Conservation (phyloP, 805 yeast genomes). For the Cyberlindnera euphorbiiphila region DNA sequence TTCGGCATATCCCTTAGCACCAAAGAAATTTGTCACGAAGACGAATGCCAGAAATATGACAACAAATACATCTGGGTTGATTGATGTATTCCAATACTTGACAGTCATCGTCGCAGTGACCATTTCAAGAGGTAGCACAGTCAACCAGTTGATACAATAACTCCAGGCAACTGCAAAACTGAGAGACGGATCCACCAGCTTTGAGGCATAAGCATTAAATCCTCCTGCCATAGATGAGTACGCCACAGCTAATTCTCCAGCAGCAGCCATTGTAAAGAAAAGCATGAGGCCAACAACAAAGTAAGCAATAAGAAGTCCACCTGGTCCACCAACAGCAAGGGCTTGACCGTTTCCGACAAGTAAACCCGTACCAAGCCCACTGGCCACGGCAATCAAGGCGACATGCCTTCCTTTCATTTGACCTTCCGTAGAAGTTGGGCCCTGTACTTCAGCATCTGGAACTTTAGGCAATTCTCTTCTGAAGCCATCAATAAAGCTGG, state of each 20-base stretch:
- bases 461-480: background rate
- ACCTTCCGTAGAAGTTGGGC: slow-evolving; percentile 1
- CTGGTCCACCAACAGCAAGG: slow-evolving; percentile 43
- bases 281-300: slow-evolving; percentile 54
- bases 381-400: slow-evolving; percentile 67
- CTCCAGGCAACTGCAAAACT: slow-evolving; percentile 62
- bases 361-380: slow-evolving; percentile 72
- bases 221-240: slow-evolving; percentile 59
- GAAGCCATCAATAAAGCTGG: background rate
- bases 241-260: slow-evolving; percentile 64
- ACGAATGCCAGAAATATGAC: slow-evolving; percentile 47
- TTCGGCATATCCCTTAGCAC: slow-evolving; percentile 58
- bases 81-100: slow-evolving; percentile 50
- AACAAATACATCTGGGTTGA: slow-evolving; percentile 57
- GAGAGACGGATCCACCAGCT: slow-evolving; percentile 52
- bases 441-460: slow-evolving; percentile 1
- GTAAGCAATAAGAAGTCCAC: slow-evolving; percentile 50
- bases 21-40: slow-evolving; percentile 40
- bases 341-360: slow-evolving; percentile 55
- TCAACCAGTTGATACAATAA: slow-evolving; percentile 60
- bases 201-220: slow-evolving; percentile 53
- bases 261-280: slow-evolving; percentile 55
- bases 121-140: slow-evolving; percentile 58
- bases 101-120: slow-evolving; percentile 64
- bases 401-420: slow-evolving; percentile 20